phyloP scores from a whole-genome alignment of 352 stramenopile species.

The Phytophthora pini region DNA sequence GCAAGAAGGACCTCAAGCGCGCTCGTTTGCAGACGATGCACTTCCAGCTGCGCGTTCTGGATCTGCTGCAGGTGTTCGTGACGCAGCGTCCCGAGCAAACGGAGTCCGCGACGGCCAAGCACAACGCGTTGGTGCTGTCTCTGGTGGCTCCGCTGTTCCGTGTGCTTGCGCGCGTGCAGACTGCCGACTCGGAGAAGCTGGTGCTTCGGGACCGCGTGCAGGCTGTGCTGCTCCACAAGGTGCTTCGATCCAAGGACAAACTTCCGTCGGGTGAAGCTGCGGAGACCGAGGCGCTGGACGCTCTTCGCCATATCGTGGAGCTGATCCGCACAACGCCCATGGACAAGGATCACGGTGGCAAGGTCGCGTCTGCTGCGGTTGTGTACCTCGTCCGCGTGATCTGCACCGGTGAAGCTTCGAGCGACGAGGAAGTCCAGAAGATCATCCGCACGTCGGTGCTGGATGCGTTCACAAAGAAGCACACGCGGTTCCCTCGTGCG shows the following conservation, averaged over 20 bases:
- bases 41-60: slow-evolving; percentile 87
- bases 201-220: slow-evolving; percentile 81
- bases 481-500: slow-evolving; percentile 72
- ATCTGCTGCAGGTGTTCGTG: slow-evolving; percentile 80
- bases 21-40: slow-evolving; percentile 74
- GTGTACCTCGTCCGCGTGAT: slow-evolving; percentile 71
- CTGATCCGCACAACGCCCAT: slow-evolving; percentile 56
- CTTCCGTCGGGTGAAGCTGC: slow-evolving; percentile 24
- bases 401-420: slow-evolving; percentile 25
- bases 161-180: slow-evolving; percentile 57
- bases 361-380: slow-evolving; percentile 62
- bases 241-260: slow-evolving; percentile 68
- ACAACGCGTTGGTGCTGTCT: slow-evolving; percentile 45
- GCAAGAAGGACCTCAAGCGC: slow-evolving; percentile 81
- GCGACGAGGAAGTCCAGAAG: slow-evolving; percentile 33
- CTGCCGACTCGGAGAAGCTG: slow-evolving; percentile 65
- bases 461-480: slow-evolving; percentile 86
- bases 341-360: slow-evolving; percentile 70
- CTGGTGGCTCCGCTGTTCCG: slow-evolving; percentile 74
- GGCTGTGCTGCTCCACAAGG: slow-evolving; percentile 70
- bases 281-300: slow-evolving; percentile 33
- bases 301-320: slow-evolving; percentile 47
- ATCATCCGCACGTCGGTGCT: slow-evolving; percentile 43
- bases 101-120: slow-evolving; percentile 21
- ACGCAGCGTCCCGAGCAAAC: slow-evolving; percentile 34